Evolutionary conservation across 1,284 basidiomycete species (phyloP), one percentile per base, ranked within the genome.

Genomic region (Ceratobasidium sp.): DNA sequence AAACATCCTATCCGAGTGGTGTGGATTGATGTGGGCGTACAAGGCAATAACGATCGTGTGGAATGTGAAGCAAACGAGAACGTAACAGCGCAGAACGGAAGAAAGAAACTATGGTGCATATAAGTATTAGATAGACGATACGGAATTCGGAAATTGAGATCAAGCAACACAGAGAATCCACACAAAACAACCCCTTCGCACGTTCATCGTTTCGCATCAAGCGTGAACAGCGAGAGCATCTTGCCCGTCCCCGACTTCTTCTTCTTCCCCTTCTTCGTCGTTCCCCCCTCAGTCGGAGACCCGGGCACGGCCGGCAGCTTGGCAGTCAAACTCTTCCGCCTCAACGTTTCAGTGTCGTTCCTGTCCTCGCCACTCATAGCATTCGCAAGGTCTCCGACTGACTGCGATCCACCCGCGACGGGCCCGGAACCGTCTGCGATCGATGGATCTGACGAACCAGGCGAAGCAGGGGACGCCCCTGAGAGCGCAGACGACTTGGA

Each of bases 231-330:
- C 41, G 92, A 92, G 76, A 93, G 86, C 75, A 94, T 86, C 80
- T 93, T 93, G 85, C 93, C 92, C 14, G 92, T 91, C 75, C 90
- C 91, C 81, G 92, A 89, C 82, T 93, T 93, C 84, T 92, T 92
- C 86, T 91, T 92, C 82, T 93, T 81, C 82, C 91, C 92, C 84
- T 89, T 92, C 79, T 83, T 89, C 86, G 73, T 84, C 82, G 79
- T 87, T 88, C 82, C 89, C 88, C 22, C 84, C 83, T 62, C 64
- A 47, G 59, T 54, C 75, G 73, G 67, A 45, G 22, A 67, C 64
- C 14, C 64, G 53, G 48, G 64, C n/a, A 50, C 62, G 45, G 41
- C 66, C 27, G 57, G 31, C 4, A 60, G 33, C 47, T 60, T 59
- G 44, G 22, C 24, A 36, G 54, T 45, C 45, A 69, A 8, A 22